Evolutionary conservation across 176 grass and related monocot species (phyloP).

Genomic region (Paspalum notatum): DNA sequence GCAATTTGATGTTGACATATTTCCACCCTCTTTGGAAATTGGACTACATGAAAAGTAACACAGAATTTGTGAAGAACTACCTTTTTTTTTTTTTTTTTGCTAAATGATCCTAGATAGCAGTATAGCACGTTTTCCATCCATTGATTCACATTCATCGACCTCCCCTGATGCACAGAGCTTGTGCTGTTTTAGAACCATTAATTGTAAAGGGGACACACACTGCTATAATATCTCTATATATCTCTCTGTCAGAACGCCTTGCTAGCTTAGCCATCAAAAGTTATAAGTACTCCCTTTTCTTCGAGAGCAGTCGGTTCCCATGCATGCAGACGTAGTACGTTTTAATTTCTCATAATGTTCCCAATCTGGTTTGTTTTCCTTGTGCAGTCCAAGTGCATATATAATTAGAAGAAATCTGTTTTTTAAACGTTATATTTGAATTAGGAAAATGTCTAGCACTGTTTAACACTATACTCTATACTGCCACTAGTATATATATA

Average conservation of each 20-base stretch:
- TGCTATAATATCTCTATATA: conserved; percentile 21
- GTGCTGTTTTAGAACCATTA: not conserved
- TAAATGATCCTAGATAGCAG: conserved; percentile 4
- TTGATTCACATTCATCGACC: not conserved
- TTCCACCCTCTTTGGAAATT: not conserved
- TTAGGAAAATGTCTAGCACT: not conserved
- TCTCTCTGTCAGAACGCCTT: conserved; percentile 25
- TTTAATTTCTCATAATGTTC: not conserved
- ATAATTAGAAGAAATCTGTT: not conserved
- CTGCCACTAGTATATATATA: not conserved
- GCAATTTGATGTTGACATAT: conserved; percentile 5
- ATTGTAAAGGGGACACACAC: not conserved
- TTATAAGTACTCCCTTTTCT: not conserved
- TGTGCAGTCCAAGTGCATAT: not conserved
- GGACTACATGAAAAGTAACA: not conserved
- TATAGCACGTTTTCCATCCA: not conserved
- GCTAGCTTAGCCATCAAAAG: conserved; percentile 7
- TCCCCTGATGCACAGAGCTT: not conserved
- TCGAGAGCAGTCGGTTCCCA: conserved; percentile 14
- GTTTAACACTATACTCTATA: not conserved
- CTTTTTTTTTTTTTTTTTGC: not conserved
- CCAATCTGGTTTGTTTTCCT: not conserved
- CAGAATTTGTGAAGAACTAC: not conserved
- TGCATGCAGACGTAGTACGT: not conserved
- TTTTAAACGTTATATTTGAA: not conserved